Conservation (phyloP, 148 eudicot species). For the Fagopyrum tataricum region DNA sequence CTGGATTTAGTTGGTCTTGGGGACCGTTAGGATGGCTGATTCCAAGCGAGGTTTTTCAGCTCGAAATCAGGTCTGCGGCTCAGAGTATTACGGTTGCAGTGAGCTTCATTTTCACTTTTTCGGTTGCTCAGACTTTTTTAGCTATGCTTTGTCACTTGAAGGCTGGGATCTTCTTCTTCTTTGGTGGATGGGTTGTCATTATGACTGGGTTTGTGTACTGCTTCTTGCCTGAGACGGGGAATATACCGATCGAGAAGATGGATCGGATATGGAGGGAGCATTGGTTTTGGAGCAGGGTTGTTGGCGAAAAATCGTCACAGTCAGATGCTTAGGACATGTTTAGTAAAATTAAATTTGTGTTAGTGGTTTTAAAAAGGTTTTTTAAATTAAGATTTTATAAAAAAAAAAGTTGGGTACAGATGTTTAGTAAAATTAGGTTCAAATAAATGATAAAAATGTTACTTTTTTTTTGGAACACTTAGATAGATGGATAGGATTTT, state of each 20-base stretch:
- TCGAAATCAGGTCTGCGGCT: slow-evolving; percentile 30
- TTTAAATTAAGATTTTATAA: no score
- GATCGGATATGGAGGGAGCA: slow-evolving; percentile 31
- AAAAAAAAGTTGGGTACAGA: no score
- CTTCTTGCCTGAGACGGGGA: slow-evolving; percentile 34
- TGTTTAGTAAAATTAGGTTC: no score
- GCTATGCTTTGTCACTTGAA: slow-evolving; percentile 30
- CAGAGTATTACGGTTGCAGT: slow-evolving; percentile 33
- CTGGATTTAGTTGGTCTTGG: slow-evolving; percentile 36
- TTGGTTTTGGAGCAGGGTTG: slow-evolving; percentile 28
- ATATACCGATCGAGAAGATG: slow-evolving; percentile 35
- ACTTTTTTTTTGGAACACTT: no score
- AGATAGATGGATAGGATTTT: no score
- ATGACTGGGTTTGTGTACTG: slow-evolving; percentile 31
- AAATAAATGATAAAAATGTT: no score
- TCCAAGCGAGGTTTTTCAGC: slow-evolving; percentile 32
- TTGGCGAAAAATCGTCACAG: background rate
- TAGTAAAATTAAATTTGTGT: no score
- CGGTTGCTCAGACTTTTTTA: slow-evolving; percentile 29
- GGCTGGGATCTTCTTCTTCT: slow-evolving; percentile 35
- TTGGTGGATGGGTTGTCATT: slow-evolving; percentile 32
- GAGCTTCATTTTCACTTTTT: slow-evolving; percentile 24
- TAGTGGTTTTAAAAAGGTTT: no score
- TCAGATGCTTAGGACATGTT: background rate
- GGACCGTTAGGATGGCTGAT: slow-evolving; percentile 36